phyloP scores from a whole-genome alignment of 306 rosid genomes.

The Lupinus albus region DNA sequence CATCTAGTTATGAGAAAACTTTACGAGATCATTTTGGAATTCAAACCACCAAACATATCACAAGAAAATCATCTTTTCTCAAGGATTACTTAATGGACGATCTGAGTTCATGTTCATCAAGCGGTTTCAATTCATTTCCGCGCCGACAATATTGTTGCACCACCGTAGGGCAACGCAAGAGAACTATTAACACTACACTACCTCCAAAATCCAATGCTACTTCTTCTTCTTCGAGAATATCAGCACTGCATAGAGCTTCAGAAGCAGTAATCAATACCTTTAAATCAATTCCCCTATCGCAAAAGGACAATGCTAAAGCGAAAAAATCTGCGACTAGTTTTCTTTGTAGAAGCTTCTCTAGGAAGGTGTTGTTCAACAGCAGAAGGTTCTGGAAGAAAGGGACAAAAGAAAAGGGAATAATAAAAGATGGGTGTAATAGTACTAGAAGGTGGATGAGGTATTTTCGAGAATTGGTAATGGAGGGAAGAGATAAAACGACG shows the following conservation, averaged over 20 bases:
- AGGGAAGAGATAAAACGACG: constrained; percentile 31
- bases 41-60: constrained; percentile 18
- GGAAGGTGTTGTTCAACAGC: constrained; percentile 51
- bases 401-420: constrained; percentile 21
- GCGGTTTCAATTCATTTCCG: constrained; percentile 77
- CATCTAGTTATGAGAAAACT: constrained; percentile 31
- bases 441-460: constrained; percentile 27
- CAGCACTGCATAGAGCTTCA: constrained; percentile 64
- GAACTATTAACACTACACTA: not conserved
- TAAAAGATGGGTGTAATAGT: not conserved
- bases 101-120: constrained; percentile 75
- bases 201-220: constrained; percentile 15
- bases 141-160: constrained; percentile 81
- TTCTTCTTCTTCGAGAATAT: constrained; percentile 38
- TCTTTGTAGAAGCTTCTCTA: constrained; percentile 55
- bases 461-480: constrained; percentile 41
- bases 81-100: constrained; percentile 78
- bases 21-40: constrained; percentile 24
- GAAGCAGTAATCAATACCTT: constrained; percentile 57
- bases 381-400: constrained; percentile 56
- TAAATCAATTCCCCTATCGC: constrained; percentile 49
- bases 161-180: constrained; percentile 35
- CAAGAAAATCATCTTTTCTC: constrained; percentile 48
- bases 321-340: constrained; percentile 21
- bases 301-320: not conserved